phyloP scores from a whole-genome alignment of 768 basidiomycete species.

The Paxillus ammoniavirescens region DNA sequence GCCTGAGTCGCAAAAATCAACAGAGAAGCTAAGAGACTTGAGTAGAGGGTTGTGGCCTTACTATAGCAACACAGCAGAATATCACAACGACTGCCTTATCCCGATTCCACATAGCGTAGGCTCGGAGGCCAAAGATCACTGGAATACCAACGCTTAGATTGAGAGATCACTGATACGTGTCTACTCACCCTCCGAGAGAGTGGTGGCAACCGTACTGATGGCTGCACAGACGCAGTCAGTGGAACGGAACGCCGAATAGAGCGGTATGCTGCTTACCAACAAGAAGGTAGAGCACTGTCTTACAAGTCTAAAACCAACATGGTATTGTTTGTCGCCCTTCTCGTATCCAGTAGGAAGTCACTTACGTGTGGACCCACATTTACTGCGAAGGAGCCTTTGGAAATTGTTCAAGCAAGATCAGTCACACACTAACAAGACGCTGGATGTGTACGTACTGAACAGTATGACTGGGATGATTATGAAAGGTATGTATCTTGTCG shows the following conservation, averaged over 20 bases:
- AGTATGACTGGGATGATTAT: not conserved
- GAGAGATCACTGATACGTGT: not conserved
- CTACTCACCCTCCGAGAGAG: not conserved
- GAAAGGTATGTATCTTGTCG: not conserved
- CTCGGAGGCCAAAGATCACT: too few species aligned
- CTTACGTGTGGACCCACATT: not conserved
- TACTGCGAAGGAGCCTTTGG: not conserved
- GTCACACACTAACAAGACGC: not conserved
- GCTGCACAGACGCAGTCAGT: not conserved
- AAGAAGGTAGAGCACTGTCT: not conserved
- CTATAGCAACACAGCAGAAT: too few species aligned
- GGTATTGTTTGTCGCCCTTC: not conserved
- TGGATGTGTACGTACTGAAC: not conserved
- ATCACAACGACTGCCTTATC: too few species aligned
- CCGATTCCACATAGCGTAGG: too few species aligned
- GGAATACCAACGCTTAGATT: too few species aligned
- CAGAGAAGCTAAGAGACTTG: too few species aligned
- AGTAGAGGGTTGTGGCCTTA: too few species aligned
- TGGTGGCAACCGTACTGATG: not conserved
- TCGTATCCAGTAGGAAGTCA: not conserved
- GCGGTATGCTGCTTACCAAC: not conserved
- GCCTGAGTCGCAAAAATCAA: too few species aligned
- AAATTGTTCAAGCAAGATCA: not conserved
- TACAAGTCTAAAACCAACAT: not conserved
- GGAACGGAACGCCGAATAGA: not conserved